These are phyloP conservation scores for Mycena crocata DNA, from an alignment of 768 basidiomycete genomes.

Conservation along the genomic window DNA sequence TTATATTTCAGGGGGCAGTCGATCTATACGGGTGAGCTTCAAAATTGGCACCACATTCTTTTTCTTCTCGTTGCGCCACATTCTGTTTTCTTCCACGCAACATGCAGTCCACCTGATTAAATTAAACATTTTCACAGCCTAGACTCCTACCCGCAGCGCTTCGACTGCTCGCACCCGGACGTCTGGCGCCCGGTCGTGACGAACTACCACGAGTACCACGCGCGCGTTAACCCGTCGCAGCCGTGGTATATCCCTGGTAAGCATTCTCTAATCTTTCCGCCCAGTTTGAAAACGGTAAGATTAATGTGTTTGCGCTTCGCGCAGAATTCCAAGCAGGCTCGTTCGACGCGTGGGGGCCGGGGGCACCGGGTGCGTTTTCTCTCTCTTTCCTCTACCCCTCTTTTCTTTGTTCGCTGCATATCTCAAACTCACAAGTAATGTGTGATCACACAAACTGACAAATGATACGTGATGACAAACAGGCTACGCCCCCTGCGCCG, in stretches of 20 bases:
- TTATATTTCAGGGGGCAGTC: constrained; percentile 65
- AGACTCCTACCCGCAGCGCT: constrained; percentile 82
- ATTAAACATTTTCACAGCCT: constrained; percentile 45
- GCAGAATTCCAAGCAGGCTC: constrained; percentile 80
- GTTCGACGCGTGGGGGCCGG: constrained; percentile 85
- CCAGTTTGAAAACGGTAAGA: constrained; percentile 2
- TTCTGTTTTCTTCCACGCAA: constrained; percentile 81
- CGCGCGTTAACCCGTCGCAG: constrained; percentile 59
- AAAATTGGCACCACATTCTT: no score
- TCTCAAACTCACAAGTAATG: neutral
- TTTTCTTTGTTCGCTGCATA: no score
- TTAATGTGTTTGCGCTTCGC: constrained; percentile 24
- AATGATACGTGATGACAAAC: no score
- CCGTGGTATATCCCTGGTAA: constrained; percentile 80
- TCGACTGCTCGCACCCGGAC: constrained; percentile 82
- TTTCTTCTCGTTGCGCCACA: constrained; percentile 72
- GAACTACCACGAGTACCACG: constrained; percentile 77
- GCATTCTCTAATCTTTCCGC: no score
- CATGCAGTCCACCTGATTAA: constrained; percentile 61
- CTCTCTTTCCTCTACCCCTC: no score
- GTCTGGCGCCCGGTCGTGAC: constrained; percentile 73
- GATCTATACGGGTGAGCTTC: constrained; percentile 86
- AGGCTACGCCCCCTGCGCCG: constrained; percentile 75
- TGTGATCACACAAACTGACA: no score
- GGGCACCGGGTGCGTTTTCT: constrained; percentile 68